Conservation (phyloP, 208 protist genomes). For the Trypanosoma lewisi region DNA sequence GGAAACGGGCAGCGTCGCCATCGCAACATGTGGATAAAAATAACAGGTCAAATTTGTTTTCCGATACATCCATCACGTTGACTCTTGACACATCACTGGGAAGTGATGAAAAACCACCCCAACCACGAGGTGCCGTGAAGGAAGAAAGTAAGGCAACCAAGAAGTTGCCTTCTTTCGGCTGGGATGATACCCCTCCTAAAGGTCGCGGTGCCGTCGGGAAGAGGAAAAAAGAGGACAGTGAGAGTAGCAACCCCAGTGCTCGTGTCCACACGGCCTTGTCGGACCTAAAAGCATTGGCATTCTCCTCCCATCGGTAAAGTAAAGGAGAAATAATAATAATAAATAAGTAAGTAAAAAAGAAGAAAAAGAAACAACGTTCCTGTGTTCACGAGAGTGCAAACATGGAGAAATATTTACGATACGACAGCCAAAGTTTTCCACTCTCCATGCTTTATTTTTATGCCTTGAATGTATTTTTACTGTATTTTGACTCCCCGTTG, state of each 20-base stretch:
- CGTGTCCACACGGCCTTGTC: not conserved
- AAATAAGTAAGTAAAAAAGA: too few species aligned
- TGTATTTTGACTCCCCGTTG: too few species aligned
- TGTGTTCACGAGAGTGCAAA: too few species aligned
- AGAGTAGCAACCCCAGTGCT: not conserved
- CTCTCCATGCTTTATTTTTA: too few species aligned
- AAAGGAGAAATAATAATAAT: slow-evolving; percentile 2
- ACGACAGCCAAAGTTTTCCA: too few species aligned
- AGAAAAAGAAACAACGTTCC: too few species aligned
- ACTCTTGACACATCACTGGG: not conserved
- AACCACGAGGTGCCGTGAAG: not conserved
- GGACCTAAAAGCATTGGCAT: not conserved
- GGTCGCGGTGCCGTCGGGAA: not conserved
- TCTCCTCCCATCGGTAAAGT: not conserved
- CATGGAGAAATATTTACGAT: too few species aligned
- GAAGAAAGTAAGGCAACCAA: not conserved
- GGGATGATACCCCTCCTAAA: not conserved
- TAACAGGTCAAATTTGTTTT: not conserved
- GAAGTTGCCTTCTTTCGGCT: not conserved
- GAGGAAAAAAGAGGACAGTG: not conserved
- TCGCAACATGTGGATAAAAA: not conserved
- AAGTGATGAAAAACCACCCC: not conserved
- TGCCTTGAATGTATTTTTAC: too few species aligned
- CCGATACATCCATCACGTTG: slow-evolving; percentile 6
- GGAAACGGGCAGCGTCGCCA: not conserved